phyloP scores from a whole-genome alignment of 345 rosid species.

The Ceriops tagal region DNA sequence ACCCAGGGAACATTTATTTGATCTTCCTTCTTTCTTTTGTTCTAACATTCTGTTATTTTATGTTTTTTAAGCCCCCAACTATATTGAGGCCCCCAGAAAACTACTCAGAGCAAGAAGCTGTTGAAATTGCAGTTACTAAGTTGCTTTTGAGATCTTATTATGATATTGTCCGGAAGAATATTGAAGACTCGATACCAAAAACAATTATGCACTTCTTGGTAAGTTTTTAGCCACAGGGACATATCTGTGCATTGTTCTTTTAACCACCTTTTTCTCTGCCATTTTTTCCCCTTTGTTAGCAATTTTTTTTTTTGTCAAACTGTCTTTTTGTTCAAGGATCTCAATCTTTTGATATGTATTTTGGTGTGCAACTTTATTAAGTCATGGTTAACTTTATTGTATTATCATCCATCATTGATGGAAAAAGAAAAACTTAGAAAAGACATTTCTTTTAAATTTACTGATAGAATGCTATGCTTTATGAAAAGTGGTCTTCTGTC shows the following conservation, averaged over 20 bases:
- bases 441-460: no score
- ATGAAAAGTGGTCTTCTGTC: no score
- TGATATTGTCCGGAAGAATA: slow-evolving; percentile 90
- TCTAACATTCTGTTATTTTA: slow-evolving; percentile 7
- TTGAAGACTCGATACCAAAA: slow-evolving; percentile 84
- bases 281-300: no score
- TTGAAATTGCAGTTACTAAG: slow-evolving; percentile 76
- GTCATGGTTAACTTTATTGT: no score
- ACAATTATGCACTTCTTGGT: slow-evolving; percentile 98
- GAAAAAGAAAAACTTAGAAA: no score
- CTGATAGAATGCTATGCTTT: no score
- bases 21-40: not conserved
- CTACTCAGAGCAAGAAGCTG: slow-evolving; percentile 79
- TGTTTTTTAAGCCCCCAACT: slow-evolving; percentile 70
- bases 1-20: not conserved
- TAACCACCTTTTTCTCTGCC: no score
- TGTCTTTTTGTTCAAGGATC: no score
- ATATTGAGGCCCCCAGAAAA: slow-evolving; percentile 76
- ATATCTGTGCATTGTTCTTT: not conserved
- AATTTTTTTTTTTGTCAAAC: no score
- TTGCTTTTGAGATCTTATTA: slow-evolving; percentile 83
- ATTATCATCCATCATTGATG: no score
- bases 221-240: slow-evolving; percentile 16
- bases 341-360: no score
- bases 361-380: no score